Percentiles rank a stretch among this genome's conserved stretches.
Evolutionary conservation across 306 rosid genomes (phyloP).

Genomic region (Cercis canadensis): DNA sequence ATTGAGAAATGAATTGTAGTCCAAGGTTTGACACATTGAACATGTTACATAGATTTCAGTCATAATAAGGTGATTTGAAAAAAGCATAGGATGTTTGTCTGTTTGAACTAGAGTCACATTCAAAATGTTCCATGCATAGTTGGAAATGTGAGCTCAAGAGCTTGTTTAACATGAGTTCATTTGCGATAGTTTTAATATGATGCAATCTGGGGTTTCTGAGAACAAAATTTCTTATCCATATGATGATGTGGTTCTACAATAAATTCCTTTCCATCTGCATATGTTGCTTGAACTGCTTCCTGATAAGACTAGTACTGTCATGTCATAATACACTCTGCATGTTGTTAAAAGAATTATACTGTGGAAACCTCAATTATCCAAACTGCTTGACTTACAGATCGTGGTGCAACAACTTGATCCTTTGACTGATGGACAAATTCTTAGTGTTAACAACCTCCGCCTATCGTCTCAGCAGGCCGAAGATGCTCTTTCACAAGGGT

Average conservation of each 20-base stretch:
- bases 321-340: neutral
- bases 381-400: conserved; percentile 47
- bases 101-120: conserved; percentile 2
- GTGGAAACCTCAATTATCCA: neutral
- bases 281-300: no score
- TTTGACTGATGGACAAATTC: conserved; percentile 59
- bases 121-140: no score
- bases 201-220: neutral
- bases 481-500: conserved; percentile 86
- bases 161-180: neutral
- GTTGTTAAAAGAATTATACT: neutral
- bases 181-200: neutral
- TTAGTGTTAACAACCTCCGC: conserved; percentile 46
- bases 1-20: no score
- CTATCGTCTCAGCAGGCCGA: conserved; percentile 88
- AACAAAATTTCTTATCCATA: neutral
- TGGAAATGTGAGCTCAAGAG: no score
- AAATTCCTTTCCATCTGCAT: no score
- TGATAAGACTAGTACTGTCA: neutral
- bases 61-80: no score
- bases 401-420: conserved; percentile 67
- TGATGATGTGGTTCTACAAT: neutral
- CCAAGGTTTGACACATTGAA: no score
- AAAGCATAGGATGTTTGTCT: no score
- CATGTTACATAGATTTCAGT: no score